These are phyloP conservation scores for Fusarium camptoceras DNA, from an alignment of 2,329 filamentous ascomycete species.

Conservation along the genomic window DNA sequence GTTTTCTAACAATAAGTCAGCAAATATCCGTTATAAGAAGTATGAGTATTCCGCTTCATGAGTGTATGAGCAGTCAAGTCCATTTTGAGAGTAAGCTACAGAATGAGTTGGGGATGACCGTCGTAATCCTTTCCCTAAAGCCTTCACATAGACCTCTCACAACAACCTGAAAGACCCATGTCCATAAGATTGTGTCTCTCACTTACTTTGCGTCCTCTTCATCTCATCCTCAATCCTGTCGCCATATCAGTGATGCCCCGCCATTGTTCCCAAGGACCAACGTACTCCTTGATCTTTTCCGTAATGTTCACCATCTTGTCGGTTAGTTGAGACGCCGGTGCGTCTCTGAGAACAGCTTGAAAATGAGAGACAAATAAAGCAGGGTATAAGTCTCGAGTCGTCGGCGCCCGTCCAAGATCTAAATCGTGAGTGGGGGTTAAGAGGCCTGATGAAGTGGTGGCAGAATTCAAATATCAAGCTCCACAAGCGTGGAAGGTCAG, in stretches of 20 bases:
- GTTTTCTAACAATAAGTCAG: constrained; percentile 75
- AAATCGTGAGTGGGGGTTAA: constrained; percentile 47
- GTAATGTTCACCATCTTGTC: constrained; percentile 97
- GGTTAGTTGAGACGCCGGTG: constrained; percentile 42
- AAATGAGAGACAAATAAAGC: constrained; percentile 17
- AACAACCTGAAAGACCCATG: not conserved
- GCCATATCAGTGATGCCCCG: constrained; percentile 40
- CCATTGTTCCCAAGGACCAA: constrained; percentile 18
- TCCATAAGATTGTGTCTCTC: not conserved
- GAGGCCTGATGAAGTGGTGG: constrained; percentile 45
- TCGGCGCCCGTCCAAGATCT: constrained; percentile 29
- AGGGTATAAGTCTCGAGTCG: constrained; percentile 26
- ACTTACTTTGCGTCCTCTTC: constrained; percentile 95
- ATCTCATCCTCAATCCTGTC: constrained; percentile 99
- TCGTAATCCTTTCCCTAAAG: not conserved
- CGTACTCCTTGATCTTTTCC: constrained; percentile 99
- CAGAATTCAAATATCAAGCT: constrained; percentile 40
- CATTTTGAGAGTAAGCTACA: not conserved
- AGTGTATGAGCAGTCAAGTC: not conserved
- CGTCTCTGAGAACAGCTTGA: constrained; percentile 33
- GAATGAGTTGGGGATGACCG: not conserved
- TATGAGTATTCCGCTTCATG: not conserved
- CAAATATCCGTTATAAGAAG: not conserved
- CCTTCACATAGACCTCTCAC: not conserved
- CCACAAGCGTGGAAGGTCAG: constrained; percentile 29